phyloP scores from a whole-genome alignment of 176 grass and related monocot genomes.

The Echinochloa phyllopogon region DNA sequence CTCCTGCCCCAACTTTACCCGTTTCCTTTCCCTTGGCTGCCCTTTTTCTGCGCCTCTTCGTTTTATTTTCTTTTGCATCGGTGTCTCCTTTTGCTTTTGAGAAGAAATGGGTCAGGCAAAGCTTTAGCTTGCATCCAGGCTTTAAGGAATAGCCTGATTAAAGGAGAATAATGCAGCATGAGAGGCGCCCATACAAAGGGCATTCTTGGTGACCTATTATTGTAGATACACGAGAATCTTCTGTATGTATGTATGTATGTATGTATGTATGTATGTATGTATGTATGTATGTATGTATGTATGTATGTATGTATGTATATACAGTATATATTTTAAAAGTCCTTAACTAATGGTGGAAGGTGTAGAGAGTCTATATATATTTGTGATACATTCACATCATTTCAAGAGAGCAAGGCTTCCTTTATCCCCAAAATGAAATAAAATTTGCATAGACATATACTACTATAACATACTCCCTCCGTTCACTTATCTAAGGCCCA shows the following conservation, averaged over 20 bases:
- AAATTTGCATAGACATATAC: not conserved
- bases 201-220: not conserved
- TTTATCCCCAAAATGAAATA: not conserved
- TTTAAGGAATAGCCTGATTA: slow-evolving; percentile 52
- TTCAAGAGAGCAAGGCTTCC: not conserved
- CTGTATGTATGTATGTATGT: not conserved
- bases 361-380: too few species aligned
- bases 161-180: slow-evolving; percentile 21
- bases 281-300: not conserved
- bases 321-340: too few species aligned
- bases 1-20: slow-evolving; percentile 39
- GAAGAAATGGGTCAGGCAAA: slow-evolving; percentile 62
- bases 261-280: not conserved
- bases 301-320: not conserved
- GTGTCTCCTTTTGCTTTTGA: slow-evolving; percentile 57
- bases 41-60: slow-evolving; percentile 28
- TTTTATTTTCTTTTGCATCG: slow-evolving; percentile 25
- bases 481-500: too few species aligned
- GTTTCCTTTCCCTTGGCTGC: slow-evolving; percentile 42
- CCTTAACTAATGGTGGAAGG: too few species aligned
- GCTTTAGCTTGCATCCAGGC: slow-evolving; percentile 48
- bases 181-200: not conserved
- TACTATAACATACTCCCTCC: too few species aligned
- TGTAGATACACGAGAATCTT: not conserved
- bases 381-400: not conserved